A percentile compares a stretch with the other conserved stretches of the same genome.
Evolutionary conservation across 192 early-diverging fungal species (phyloP).

Genomic region (Dissophora ornata): DNA sequence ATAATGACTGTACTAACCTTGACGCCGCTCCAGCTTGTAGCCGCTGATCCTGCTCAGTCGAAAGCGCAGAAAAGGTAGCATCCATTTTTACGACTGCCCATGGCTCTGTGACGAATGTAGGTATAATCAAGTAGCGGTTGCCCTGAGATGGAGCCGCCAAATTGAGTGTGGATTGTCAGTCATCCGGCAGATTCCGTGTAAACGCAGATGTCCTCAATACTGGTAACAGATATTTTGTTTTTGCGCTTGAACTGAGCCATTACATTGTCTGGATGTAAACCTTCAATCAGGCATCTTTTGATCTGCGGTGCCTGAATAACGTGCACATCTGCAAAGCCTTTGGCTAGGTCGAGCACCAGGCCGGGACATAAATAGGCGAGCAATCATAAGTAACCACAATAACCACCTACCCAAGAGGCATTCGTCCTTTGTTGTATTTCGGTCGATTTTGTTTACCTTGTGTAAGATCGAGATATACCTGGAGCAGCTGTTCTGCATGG

Average conservation of each 20-base stretch:
- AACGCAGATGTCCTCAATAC: too few species aligned
- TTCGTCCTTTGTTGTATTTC: too few species aligned
- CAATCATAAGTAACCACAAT: too few species aligned
- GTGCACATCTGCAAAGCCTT: constrained; percentile 29
- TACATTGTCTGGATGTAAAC: constrained; percentile 43
- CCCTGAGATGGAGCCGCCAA: constrained; percentile 58
- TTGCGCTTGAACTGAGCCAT: not conserved
- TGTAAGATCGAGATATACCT: constrained; percentile 39
- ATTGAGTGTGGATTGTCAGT: too few species aligned
- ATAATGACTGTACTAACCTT: constrained; percentile 9
- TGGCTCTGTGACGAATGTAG: constrained; percentile 11
- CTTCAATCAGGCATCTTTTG: constrained; percentile 31
- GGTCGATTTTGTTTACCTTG: too few species aligned
- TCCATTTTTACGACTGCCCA: constrained; percentile 37
- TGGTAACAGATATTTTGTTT: not conserved
- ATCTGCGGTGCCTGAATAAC: constrained; percentile 25
- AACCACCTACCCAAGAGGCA: not conserved
- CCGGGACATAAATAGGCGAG: too few species aligned
- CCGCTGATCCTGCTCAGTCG: constrained; percentile 18
- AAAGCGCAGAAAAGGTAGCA: constrained; percentile 3
- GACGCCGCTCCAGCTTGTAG: constrained; percentile 11
- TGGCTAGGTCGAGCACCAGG: constrained; percentile 11
- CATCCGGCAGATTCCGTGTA: too few species aligned
- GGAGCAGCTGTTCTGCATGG: constrained; percentile 41
- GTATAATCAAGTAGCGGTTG: constrained; percentile 75